Evolutionary conservation across 345 rosid genomes (phyloP).

Genomic region (Erucastrum elatum): DNA sequence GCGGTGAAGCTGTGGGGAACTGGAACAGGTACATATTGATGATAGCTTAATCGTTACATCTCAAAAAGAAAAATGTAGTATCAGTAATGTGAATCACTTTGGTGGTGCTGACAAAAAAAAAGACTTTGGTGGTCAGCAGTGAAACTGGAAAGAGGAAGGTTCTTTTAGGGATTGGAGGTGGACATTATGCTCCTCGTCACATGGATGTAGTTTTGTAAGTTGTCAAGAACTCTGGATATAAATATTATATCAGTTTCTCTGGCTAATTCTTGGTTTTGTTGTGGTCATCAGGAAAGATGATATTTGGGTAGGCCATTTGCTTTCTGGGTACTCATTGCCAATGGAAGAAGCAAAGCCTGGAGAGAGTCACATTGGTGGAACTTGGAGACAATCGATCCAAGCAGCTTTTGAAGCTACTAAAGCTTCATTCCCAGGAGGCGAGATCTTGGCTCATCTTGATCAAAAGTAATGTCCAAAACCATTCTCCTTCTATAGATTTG

Average conservation of each 20-base stretch:
- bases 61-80: not conserved
- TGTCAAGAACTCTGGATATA: not conserved
- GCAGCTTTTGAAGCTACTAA: slow-evolving; percentile 81
- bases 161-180: not conserved
- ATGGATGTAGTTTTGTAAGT: not conserved
- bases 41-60: not conserved
- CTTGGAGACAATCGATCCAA: slow-evolving; percentile 77
- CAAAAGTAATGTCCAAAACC: slow-evolving; percentile 65
- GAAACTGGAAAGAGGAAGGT: not conserved
- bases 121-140: not conserved
- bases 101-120: no score
- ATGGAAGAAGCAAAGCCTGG: slow-evolving; percentile 70
- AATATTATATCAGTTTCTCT: not conserved
- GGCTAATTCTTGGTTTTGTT: not conserved
- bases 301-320: slow-evolving; percentile 89
- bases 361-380: slow-evolving; percentile 56
- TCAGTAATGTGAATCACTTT: not conserved
- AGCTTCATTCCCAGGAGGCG: slow-evolving; percentile 80
- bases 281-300: slow-evolving; percentile 59
- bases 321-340: slow-evolving; percentile 80
- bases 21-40: slow-evolving; percentile 71
- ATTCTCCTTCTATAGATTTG: not conserved
- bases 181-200: not conserved
- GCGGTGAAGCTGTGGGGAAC: slow-evolving; percentile 59
- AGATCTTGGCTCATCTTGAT: slow-evolving; percentile 88